phyloP scores from a whole-genome alignment of 108 stramenopile genomes.

The Pseudonitzschia pungens region DNA sequence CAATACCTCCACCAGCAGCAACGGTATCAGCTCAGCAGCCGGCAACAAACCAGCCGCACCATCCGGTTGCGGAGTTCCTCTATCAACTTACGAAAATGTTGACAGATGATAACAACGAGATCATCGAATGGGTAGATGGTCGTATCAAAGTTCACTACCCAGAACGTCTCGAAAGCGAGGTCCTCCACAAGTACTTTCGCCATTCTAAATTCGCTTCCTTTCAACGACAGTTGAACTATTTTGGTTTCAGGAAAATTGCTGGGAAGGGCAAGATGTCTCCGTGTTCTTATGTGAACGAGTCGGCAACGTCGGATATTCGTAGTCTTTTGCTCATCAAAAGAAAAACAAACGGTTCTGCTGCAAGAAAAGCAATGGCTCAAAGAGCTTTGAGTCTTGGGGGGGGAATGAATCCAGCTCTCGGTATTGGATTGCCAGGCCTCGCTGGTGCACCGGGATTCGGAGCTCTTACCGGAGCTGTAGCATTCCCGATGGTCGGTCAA shows the following conservation, averaged over 20 bases:
- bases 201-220: constrained; percentile 90
- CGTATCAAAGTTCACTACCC: constrained; percentile 82
- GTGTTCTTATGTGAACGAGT: constrained; percentile 90
- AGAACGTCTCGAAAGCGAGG: constrained; percentile 68
- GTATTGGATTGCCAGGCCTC: constrained; percentile 36
- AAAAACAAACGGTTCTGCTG: constrained; percentile 64
- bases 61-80: constrained; percentile 66
- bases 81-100: constrained; percentile 92
- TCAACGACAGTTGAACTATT: constrained; percentile 90
- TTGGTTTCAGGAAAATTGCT: constrained; percentile 90
- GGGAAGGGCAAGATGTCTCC: constrained; percentile 94
- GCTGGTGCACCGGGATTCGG: constrained; percentile 23
- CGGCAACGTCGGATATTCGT: constrained; percentile 80
- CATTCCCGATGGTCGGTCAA: constrained; percentile 20
- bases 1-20: not conserved
- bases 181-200: constrained; percentile 87
- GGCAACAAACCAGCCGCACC: constrained; percentile 19
- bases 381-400: constrained; percentile 28
- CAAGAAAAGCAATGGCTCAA: constrained; percentile 58
- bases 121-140: constrained; percentile 81
- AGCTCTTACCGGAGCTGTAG: constrained; percentile 20
- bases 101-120: constrained; percentile 81
- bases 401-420: constrained; percentile 34
- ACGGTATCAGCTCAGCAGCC: not conserved
- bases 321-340: constrained; percentile 83